phyloP scores from a whole-genome alignment of 306 rosid genomes.

The Senna tora region DNA sequence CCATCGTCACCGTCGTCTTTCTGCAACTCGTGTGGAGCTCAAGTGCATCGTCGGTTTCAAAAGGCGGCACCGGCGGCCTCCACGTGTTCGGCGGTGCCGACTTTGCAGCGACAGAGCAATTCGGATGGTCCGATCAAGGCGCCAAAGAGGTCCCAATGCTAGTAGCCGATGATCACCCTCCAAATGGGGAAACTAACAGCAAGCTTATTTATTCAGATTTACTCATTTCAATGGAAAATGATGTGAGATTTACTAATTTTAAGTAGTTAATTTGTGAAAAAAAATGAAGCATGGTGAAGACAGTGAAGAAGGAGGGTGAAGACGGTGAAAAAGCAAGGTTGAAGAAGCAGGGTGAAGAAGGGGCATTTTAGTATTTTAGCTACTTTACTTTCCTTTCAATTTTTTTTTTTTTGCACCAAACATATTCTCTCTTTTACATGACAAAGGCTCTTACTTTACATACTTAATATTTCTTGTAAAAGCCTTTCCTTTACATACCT shows the following conservation, averaged over 20 bases:
- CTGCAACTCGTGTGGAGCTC: slow-evolving; percentile 98
- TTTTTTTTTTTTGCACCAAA: too few relatives aligned
- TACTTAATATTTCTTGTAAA: too few relatives aligned
- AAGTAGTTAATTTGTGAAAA: neutral
- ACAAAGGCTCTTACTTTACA: too few relatives aligned
- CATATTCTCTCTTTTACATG: too few relatives aligned
- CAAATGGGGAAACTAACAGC: slow-evolving; percentile 68
- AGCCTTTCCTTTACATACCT: too few relatives aligned
- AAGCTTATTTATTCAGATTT: slow-evolving; percentile 49
- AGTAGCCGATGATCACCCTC: slow-evolving; percentile 78
- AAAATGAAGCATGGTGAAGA: too few relatives aligned
- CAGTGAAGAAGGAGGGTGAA: too few relatives aligned
- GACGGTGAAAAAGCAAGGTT: too few relatives aligned
- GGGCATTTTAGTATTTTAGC: too few relatives aligned
- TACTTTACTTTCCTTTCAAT: too few relatives aligned
- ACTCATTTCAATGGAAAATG: neutral
- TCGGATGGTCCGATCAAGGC: slow-evolving; percentile 87
- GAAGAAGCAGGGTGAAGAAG: too few relatives aligned
- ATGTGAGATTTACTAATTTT: slow-evolving; percentile 25
- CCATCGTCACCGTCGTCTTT: too few relatives aligned
- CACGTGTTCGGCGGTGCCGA: slow-evolving; percentile 73
- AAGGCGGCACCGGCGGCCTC: slow-evolving; percentile 61
- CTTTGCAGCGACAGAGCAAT: slow-evolving; percentile 68
- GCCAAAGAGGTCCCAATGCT: slow-evolving; percentile 96
- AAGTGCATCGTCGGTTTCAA: slow-evolving; percentile 78